phyloP scores from a whole-genome alignment of 2,329 filamentous ascomycete species.

The Pyricularia sp. region DNA sequence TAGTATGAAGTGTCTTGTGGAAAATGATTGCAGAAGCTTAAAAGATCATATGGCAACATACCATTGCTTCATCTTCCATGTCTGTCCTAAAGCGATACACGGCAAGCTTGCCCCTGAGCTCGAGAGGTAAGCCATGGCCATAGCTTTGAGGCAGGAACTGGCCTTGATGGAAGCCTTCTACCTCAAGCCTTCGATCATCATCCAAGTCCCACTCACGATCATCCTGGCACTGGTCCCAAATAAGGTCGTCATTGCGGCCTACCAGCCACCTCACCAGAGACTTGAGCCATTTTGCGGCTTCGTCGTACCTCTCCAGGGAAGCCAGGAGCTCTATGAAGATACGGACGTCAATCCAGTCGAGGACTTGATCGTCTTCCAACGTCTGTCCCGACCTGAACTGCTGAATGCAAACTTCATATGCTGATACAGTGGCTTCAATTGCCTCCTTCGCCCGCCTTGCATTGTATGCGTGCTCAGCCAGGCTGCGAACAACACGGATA shows the following conservation, averaged over 20 bases:
- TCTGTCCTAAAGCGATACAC: conserved; percentile 66
- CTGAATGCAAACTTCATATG: conserved; percentile 35
- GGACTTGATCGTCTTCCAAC: conserved; percentile 21
- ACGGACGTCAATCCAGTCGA: conserved; percentile 70
- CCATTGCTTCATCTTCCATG: conserved; percentile 56
- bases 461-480: conserved; percentile 44
- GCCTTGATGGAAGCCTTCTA: conserved; percentile 46
- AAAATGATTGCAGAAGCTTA: background rate
- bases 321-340: conserved; percentile 75
- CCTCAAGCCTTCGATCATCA: conserved; percentile 50
- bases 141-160: conserved; percentile 46
- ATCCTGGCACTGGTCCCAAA: conserved; percentile 67
- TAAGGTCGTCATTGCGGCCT: conserved; percentile 56
- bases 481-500: conserved; percentile 38
- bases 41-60: background rate
- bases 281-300: conserved; percentile 59
- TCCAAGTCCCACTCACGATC: conserved; percentile 82
- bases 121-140: conserved; percentile 61
- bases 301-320: conserved; percentile 45
- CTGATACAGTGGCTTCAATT: conserved; percentile 28
- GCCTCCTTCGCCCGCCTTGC: conserved; percentile 29
- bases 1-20: background rate
- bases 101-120: conserved; percentile 73
- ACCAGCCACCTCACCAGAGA: conserved; percentile 69
- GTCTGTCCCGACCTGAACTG: conserved; percentile 21